Percentiles rank a stretch among this genome's conserved stretches.
phyloP scores from a whole-genome alignment of 2,329 filamentous ascomycete genomes.

The Lecanicillium sp. region DNA sequence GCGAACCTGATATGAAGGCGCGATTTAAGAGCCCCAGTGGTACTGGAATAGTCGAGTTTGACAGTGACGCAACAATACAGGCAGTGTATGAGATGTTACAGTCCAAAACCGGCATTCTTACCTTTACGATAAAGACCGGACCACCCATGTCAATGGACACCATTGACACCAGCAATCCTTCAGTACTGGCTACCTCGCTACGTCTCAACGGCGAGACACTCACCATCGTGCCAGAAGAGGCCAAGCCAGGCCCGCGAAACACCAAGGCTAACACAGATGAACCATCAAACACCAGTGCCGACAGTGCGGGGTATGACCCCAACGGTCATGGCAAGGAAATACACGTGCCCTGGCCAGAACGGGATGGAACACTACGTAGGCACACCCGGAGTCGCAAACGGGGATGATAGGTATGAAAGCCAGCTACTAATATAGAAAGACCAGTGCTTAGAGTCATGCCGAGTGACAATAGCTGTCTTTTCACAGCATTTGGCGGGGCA shows the following conservation, averaged over 20 bases:
- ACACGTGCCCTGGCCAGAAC: slow-evolving; percentile 38
- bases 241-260: slow-evolving; percentile 9
- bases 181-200: slow-evolving; percentile 38
- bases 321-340: slow-evolving; percentile 15
- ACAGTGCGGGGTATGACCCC: too few species aligned
- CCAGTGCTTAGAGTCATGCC: slow-evolving; percentile 88
- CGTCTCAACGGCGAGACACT: slow-evolving; percentile 42
- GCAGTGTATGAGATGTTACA: slow-evolving; percentile 54
- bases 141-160: slow-evolving; percentile 61
- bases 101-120: slow-evolving; percentile 53
- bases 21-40: slow-evolving; percentile 69
- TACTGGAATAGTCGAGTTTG: slow-evolving; percentile 59
- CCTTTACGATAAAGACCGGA: slow-evolving; percentile 74
- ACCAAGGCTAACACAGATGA: too few species aligned
- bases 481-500: slow-evolving; percentile 77
- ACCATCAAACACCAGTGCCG: too few species aligned
- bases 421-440: too few species aligned
- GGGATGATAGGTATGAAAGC: too few species aligned
- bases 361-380: slow-evolving; percentile 42
- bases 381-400: too few species aligned
- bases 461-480: slow-evolving; percentile 92
- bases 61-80: slow-evolving; percentile 57
- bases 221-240: slow-evolving; percentile 37
- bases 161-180: slow-evolving; percentile 49
- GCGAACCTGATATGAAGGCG: slow-evolving; percentile 51